Base-by-base conservation (phyloP, 2,329 filamentous ascomycete species). In the Paecilomyces formosus region DNA sequence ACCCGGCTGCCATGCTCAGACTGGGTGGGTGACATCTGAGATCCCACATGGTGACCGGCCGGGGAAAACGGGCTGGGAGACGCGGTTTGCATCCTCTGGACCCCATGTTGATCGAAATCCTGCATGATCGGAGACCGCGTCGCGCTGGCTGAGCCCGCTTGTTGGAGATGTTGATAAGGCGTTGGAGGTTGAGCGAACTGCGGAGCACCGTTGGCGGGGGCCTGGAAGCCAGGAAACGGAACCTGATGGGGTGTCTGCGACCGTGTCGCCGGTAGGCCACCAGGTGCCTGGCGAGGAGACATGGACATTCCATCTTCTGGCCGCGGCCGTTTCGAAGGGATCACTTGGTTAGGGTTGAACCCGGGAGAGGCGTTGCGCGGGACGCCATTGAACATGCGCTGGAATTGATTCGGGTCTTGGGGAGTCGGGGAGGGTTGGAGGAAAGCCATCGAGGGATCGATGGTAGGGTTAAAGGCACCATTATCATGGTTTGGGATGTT, bases 51-150 rank as follows among this genome's bases (percentile, higher is more conserved):
- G 65, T 88, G 87, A 31, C 84, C 82, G 58, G 87, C 86, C 15
- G 89, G 89, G 1, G 89, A 92, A 72, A 95, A 96, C 0, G 91
- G 90, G 73, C 94, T 93, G 3, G 94, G 93, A 31, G 94, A 97
- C 51, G 91, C 88, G 53, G 93, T 97, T 64, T 92, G 88, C 73
- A 97, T 90, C 68, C 92, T 82, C 70, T 92, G 89, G 45, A 88
- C 86, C 66, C 83, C 83, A 69, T 89, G 85, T 74, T 81, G 75
- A 59, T 78, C 77, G 57, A 85, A 86, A 57, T 85, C 82, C 69
- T 95, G 92, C 62, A 97, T 92, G 62, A 95, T 93, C 28, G 94
- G 94, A 6, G 94, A 97, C 11, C 93, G 93, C 45, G 91, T 96
- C 61, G 90, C 88, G 73, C 92, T 94, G 55, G 86, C 83, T 3